A percentile compares a stretch with the other conserved stretches of the same genome.
Evolutionary conservation across 805 yeast species (phyloP).

Genomic region (Komagataella pseudopastoris): DNA sequence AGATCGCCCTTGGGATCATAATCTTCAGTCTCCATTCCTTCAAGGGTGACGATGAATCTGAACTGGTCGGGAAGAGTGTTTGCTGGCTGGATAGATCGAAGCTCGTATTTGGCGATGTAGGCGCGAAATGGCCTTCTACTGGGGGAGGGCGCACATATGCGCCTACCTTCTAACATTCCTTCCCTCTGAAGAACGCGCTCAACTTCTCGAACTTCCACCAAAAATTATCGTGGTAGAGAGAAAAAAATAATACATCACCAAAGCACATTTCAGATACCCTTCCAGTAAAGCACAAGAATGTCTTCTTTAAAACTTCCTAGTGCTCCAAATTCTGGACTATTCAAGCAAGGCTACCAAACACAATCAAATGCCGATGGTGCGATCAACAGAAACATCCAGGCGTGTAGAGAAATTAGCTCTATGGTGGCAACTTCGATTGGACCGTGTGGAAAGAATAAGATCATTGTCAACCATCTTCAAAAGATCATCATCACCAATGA

Average conservation of each 20-base stretch:
- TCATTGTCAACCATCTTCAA: constrained; percentile 79
- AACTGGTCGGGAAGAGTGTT: background rate
- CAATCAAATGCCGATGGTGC: constrained; percentile 90
- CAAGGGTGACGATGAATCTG: background rate
- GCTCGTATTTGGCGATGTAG: background rate
- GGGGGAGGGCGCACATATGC: background rate
- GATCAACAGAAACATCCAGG: constrained; percentile 80
- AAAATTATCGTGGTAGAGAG: background rate
- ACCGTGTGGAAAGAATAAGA: constrained; percentile 94
- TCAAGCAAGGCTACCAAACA: constrained; percentile 89
- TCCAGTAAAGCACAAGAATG: background rate
- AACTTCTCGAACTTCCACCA: background rate
- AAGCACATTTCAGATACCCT: background rate
- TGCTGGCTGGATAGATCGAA: background rate
- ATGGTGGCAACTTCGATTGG: constrained; percentile 94
- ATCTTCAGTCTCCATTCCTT: constrained; percentile 18
- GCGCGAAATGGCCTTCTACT: background rate
- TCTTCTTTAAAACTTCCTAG: constrained; percentile 72
- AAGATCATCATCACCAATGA: constrained; percentile 87
- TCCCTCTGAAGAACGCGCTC: background rate
- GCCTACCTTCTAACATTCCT: background rate
- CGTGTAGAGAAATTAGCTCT: constrained; percentile 83
- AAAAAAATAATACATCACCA: background rate
- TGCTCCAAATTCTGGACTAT: constrained; percentile 87
- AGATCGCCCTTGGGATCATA: constrained; percentile 47